phyloP scores from a whole-genome alignment of 306 rosid species.

The Styphnolobium japonicum region DNA sequence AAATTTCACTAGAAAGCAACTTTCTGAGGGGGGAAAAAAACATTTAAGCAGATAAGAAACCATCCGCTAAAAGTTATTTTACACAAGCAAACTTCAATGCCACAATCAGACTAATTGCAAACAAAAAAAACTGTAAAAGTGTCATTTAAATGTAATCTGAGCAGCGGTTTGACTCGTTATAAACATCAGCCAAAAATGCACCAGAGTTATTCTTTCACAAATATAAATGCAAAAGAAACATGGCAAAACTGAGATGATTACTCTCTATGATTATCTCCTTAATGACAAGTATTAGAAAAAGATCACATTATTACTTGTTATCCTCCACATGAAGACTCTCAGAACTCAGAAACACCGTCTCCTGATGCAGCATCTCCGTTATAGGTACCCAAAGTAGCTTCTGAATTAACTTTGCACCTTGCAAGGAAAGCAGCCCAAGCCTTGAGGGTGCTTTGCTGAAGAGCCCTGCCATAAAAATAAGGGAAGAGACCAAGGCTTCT shows the following conservation, averaged over 20 bases:
- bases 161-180: no score
- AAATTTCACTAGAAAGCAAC: neutral
- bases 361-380: constrained; percentile 38
- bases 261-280: neutral
- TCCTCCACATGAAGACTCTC: constrained; percentile 49
- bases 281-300: neutral
- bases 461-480: constrained; percentile 55
- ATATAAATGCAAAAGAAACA: neutral
- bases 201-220: neutral
- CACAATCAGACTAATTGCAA: neutral
- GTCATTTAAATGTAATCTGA: neutral
- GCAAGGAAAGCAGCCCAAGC: constrained; percentile 32
- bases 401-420: neutral
- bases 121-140: neutral
- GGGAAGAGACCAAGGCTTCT: constrained; percentile 54
- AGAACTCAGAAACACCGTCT: constrained; percentile 44
- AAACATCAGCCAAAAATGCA: neutral
- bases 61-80: neutral
- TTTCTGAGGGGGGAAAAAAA: neutral
- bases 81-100: neutral
- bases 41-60: neutral
- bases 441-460: constrained; percentile 51
- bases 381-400: constrained; percentile 49
- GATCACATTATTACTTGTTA: neutral
- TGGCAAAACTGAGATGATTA: neutral